Base-by-base conservation (phyloP, 2,329 filamentous ascomycete genomes). In the Alternaria solani region DNA sequence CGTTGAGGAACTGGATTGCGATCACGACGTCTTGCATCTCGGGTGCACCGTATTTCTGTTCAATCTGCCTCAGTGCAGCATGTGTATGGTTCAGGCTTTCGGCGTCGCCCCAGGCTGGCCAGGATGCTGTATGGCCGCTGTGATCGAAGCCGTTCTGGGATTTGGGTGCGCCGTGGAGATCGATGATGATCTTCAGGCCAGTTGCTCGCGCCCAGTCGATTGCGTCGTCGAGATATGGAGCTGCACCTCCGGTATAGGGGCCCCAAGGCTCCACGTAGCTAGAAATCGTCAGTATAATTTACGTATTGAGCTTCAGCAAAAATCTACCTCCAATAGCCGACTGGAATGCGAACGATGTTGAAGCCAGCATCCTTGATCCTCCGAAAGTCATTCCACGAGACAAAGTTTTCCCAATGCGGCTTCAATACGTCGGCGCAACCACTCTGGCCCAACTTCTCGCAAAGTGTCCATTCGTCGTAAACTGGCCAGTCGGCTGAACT, bases 121-220 rank as follows among this genome's bases (percentile, higher is more conserved):
- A 79, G 46, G 63, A 64, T 26, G 77, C 76, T 68, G 77, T 79
- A 56, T 84, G 83, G 5, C 87, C 87, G 51, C 82, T 86, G 71
- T 89, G 88, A 70, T 89, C 87, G 72, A 87, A 88, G 6, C 87
- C 87, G 62, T 88, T 88, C 66, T 88, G 86, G 2, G 81, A 84
- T 41, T 82, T 82, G 2, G 75, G 76, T 11, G 74, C 75, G 30
- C 83, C 85, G 66, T 88, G 86, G 8, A 88, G 77, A 68, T 88
- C 86, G 41, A 88, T 84, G 72, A 87, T 77, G 32, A 88, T 79
- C 71, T 87, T 86, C 44, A 87, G 69, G 1, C 83, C 82, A 0
- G 81, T 81, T 42, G 79, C 74, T 34, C 84, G 72, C 3, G 86
- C 86, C 85, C 85, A 88, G 25, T 81, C 81, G 51, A 88, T 83